Base-by-base conservation (phyloP, 495 filamentous ascomycete genomes). In the Hypoxylon fuscum region DNA sequence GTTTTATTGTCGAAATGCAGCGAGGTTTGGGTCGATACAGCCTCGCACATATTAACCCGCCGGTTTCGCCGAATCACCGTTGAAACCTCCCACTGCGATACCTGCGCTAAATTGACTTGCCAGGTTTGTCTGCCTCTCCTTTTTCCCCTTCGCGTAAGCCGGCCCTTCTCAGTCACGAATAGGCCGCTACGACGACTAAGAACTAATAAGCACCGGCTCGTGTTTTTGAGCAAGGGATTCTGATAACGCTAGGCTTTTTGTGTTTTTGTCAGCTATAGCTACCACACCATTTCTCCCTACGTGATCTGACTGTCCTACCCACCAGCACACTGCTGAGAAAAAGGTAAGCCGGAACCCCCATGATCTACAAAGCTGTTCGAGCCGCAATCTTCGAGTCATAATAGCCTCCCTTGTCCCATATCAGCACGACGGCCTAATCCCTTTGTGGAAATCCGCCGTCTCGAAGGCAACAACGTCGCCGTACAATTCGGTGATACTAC, bases 11-110 rank as follows among this genome's bases (percentile, higher is more conserved):
- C 15, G 47, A 53, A 61, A 38, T 31, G 51, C 45, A 56, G 51
- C 12, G 22, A 54, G 47, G 40, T 53, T 60, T 57, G 52, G 56
- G 35, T 61, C 48, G 52, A 58, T 61, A 66, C 63, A 66, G 63
- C 63, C 63, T 66, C 63, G 63, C 52, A 66, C 56, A 61, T 61
- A 66, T 61, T 61, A 66, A 53, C 48, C 57, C 57, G 63, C 63
- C 43, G 57, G 53, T 66, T 58, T 66, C 63, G 63, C 63, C 63
- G 63, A 66, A 66, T 66, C 57, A 61, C 40, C 18, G 6, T 54
- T 15, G 23, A 60, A 66, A 40, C 35, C n/a, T 61, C 57, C 37
- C 55, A 42, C 41, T 31, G 41, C 63, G 46, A 66, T 44, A 43
- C 42, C 42, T 56, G 45, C 52, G 52, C 63, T 66, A 61, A 61